A percentile compares a stretch with the other conserved stretches of the same genome.
Evolutionary conservation across 192 early-diverging fungal species (phyloP).

Genomic region (Coemansia sp.): DNA sequence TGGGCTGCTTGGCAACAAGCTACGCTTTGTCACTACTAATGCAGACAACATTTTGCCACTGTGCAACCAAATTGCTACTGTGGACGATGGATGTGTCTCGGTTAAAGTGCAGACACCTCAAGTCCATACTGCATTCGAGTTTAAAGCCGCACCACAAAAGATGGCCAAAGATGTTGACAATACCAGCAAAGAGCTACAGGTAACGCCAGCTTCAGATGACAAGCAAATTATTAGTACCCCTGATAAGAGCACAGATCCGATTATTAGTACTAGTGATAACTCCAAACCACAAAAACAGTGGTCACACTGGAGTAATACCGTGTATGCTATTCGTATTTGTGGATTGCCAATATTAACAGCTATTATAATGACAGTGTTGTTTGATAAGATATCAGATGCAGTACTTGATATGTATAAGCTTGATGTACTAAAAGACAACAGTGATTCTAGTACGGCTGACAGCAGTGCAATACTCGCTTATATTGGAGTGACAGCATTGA

Average conservation of each 20-base stretch:
- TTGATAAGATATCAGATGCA: not conserved
- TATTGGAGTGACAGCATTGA: not conserved
- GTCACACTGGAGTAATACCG: conserved; percentile 54
- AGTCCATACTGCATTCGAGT: not conserved
- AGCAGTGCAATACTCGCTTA: not conserved
- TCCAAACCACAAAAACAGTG: not conserved
- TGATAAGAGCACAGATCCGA: not conserved
- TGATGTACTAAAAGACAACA: not conserved
- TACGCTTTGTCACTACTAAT: conserved; percentile 52
- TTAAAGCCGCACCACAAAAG: conserved; percentile 27
- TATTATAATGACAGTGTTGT: not conserved
- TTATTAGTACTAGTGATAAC: not conserved
- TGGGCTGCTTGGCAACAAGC: conserved; percentile 56
- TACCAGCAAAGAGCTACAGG: not conserved
- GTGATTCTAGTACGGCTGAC: not conserved
- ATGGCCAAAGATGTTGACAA: not conserved
- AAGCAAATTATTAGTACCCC: not conserved
- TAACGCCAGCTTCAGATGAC: not conserved
- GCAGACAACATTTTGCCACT: conserved; percentile 28
- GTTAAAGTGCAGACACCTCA: conserved; percentile 51
- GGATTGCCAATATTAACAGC: not conserved
- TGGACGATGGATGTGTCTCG: conserved; percentile 10
- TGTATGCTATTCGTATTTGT: conserved; percentile 36
- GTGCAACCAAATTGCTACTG: conserved; percentile 26
- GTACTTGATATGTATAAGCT: not conserved